These are phyloP conservation scores for Syzygium malaccense DNA, from an alignment of 441 rosid genomes.

Conservation along the genomic window DNA sequence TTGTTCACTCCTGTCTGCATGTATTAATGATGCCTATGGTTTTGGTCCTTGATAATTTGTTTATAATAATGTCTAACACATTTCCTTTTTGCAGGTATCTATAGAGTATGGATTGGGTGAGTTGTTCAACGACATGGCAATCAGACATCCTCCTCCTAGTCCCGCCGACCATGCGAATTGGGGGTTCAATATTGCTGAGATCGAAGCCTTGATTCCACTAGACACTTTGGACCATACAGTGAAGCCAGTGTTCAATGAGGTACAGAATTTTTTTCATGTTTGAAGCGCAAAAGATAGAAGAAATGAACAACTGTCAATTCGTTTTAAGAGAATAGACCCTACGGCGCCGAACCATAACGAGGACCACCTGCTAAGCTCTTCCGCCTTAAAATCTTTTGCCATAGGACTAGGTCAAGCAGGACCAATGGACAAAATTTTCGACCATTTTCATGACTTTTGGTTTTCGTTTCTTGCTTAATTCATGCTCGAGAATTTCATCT, in stretches of 20 bases:
- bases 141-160: background rate
- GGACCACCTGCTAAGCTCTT: rapidly evolving
- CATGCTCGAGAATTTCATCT: background rate
- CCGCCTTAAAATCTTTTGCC: background rate
- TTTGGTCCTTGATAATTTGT: background rate
- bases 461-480: background rate
- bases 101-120: conserved; percentile 7
- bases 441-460: background rate
- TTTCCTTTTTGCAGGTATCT: background rate
- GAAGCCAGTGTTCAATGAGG: background rate
- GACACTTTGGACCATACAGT: background rate
- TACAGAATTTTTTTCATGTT: background rate
- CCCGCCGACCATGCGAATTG: background rate
- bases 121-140: background rate
- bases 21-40: background rate
- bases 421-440: background rate
- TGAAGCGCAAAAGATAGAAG: background rate
- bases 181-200: background rate
- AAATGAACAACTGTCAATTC: background rate
- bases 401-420: background rate
- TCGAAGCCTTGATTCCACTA: background rate
- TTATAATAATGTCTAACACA: background rate
- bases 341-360: rapidly evolving
- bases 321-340: background rate
- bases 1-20: background rate